A percentile compares a stretch with the other conserved stretches of the same genome.
These are phyloP conservation scores for Wickerhamiella domercqiae DNA, from an alignment of 805 yeast genomes.

Conservation along the genomic window DNA sequence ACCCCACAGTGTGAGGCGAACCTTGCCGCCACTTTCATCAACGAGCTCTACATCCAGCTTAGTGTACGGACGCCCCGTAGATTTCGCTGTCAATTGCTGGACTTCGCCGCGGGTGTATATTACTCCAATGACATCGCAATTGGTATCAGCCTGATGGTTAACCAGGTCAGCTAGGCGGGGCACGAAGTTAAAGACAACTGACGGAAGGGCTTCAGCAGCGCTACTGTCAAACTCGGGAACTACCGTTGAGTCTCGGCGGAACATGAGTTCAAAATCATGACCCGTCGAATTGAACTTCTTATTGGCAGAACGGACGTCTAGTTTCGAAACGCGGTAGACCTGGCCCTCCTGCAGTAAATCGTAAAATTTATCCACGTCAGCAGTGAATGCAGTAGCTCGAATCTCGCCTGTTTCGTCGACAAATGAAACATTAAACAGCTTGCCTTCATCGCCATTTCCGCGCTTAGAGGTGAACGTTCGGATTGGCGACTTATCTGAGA, in stretches of 20 bases:
- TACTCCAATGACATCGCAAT: conserved; percentile 79
- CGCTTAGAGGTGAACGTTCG: conserved; percentile 53
- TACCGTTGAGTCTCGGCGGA: conserved; percentile 66
- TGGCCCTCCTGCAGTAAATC: conserved; percentile 73
- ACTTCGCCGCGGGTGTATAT: conserved; percentile 61
- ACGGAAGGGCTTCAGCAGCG: conserved; percentile 43
- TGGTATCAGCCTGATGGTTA: conserved; percentile 34
- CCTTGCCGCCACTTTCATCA: conserved; percentile 65
- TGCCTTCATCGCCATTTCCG: conserved; percentile 65
- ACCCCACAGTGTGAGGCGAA: conserved; percentile 82
- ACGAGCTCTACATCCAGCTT: conserved; percentile 80
- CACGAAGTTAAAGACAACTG: conserved; percentile 59
- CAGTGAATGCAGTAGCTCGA: conserved; percentile 87
- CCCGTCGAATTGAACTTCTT: conserved; percentile 70
- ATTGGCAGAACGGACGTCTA: conserved; percentile 68
- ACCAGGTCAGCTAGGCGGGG: conserved; percentile 42
- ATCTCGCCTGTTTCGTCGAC: conserved; percentile 93
- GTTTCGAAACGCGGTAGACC: conserved; percentile 74
- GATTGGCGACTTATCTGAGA: conserved; percentile 72
- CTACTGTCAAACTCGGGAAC: conserved; percentile 45
- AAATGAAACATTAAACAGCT: conserved; percentile 72
- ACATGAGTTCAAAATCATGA: conserved; percentile 75
- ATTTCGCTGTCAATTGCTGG: conserved; percentile 66
- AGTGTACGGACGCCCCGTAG: conserved; percentile 81
- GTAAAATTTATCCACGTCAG: conserved; percentile 63